Evolutionary conservation across 257 asterid genomes (phyloP).

Genomic region (Penstemon eatonii): DNA sequence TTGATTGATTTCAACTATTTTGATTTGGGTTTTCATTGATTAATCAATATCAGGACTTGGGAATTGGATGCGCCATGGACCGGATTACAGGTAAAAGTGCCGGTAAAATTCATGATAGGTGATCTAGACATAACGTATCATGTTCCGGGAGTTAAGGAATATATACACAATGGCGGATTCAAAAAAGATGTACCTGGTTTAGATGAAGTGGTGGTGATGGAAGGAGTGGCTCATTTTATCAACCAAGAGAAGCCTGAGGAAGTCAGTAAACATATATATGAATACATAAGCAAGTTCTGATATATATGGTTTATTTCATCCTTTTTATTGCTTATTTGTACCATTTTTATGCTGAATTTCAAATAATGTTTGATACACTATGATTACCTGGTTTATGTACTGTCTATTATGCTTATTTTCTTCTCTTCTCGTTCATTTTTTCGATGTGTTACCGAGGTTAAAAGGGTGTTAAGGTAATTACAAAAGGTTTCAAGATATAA

Average conservation of each 20-base stretch:
- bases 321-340: not conserved
- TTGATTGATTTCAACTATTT: not conserved
- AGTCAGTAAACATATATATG: conserved; percentile 22
- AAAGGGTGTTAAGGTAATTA: too few species aligned
- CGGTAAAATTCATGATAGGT: conserved; percentile 25
- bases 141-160: conserved; percentile 17
- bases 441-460: too few species aligned
- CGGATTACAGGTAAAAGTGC: conserved; percentile 11
- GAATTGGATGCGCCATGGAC: conserved; percentile 24
- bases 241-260: conserved; percentile 29
- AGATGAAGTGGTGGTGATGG: conserved; percentile 19
- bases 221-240: conserved; percentile 26
- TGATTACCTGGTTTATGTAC: not conserved
- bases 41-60: conserved; percentile 21
- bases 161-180: conserved; percentile 21
- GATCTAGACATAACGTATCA: conserved; percentile 21
- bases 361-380: not conserved
- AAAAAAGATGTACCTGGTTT: conserved; percentile 20
- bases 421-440: too few species aligned
- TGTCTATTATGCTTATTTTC: not conserved
- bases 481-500: too few species aligned
- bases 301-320: not conserved
- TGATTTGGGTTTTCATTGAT: not conserved
- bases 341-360: not conserved
- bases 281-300: conserved; percentile 23